Evolutionary conservation across 1,284 basidiomycete species (phyloP).

Genomic region (Cryptococcus wingfieldii): DNA sequence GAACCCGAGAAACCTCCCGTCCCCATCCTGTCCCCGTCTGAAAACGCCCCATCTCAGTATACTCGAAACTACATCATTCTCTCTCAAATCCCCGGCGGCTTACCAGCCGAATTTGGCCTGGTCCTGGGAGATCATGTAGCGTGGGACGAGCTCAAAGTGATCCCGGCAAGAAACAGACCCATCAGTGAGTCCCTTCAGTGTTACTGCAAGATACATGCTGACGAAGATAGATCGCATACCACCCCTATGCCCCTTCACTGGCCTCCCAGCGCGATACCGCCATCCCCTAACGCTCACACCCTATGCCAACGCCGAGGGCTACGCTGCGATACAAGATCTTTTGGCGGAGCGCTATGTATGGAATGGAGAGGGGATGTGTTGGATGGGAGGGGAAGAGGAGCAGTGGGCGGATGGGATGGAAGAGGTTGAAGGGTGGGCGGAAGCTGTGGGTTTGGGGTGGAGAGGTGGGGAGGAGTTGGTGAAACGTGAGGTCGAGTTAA

Average conservation of each 20-base stretch:
- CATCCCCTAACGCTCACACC: conserved; percentile 51
- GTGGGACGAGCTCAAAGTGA: conserved; percentile 48
- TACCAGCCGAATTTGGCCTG: conserved; percentile 47
- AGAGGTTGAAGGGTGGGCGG: conserved; percentile 31
- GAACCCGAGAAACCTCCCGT: background rate
- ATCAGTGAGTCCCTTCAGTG: conserved; percentile 29
- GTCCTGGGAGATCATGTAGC: conserved; percentile 51
- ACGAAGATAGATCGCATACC: conserved; percentile 28
- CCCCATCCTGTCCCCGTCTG: background rate
- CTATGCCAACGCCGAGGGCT: conserved; percentile 49
- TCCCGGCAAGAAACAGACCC: conserved; percentile 48
- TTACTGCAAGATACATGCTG: conserved; percentile 1
- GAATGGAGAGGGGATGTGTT: conserved; percentile 27
- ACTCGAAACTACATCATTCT: conserved; percentile 50
- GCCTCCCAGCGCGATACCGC: conserved; percentile 50
- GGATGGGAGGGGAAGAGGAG: conserved; percentile 42
- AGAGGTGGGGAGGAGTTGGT: conserved; percentile 21
- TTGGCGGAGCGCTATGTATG: conserved; percentile 32
- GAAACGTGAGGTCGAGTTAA: conserved; percentile 1
- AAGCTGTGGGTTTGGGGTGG: conserved; percentile 36
- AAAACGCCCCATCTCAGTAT: conserved; percentile 20
- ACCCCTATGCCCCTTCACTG: conserved; percentile 51
- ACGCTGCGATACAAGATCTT: conserved; percentile 40
- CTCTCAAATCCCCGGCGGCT: conserved; percentile 45
- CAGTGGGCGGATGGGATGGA: conserved; percentile 9